Conservation (phyloP, 1,139 yeast species). For the Arxiozyma bovina region DNA sequence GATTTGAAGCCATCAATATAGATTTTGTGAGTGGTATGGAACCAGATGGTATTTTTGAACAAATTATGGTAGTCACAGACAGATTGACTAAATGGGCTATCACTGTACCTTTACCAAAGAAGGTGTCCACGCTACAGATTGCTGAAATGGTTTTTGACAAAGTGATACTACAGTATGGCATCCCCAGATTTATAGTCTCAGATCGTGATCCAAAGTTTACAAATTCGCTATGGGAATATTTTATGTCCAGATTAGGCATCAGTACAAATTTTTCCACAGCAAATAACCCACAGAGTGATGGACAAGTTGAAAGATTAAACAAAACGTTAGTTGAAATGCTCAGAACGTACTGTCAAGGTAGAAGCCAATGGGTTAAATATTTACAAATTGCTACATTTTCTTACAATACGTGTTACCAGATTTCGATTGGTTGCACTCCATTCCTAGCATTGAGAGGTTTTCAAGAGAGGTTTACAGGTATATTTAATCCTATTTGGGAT, state of each 20-base stretch:
- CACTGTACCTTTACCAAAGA: not conserved
- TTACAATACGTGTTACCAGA: too few species aligned
- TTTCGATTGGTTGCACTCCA: too few species aligned
- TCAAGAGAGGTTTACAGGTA: too few species aligned
- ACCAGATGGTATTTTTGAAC: not conserved
- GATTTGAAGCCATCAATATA: not conserved
- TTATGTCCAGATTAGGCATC: not conserved
- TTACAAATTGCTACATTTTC: not conserved
- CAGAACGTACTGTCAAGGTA: conserved; percentile 12
- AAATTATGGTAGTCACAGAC: conserved; percentile 1
- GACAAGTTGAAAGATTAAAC: too few species aligned
- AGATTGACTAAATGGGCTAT: conserved; percentile 1
- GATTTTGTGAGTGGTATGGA: conserved; percentile 2
- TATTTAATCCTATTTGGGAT: too few species aligned
- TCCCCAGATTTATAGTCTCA: not conserved
- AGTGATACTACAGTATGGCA: not conserved
- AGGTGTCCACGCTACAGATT: not conserved
- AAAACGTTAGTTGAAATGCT: not conserved
- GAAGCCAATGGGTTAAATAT: conserved; percentile 11
- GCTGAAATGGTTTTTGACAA: not conserved
- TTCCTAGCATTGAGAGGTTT: too few species aligned
- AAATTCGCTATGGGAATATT: not conserved
- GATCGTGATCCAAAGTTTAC: not conserved
- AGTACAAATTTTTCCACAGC: not conserved
- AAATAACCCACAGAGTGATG: not conserved